Conservation (phyloP, 1,139 yeast species). For the Debaryomyces fabryi region DNA sequence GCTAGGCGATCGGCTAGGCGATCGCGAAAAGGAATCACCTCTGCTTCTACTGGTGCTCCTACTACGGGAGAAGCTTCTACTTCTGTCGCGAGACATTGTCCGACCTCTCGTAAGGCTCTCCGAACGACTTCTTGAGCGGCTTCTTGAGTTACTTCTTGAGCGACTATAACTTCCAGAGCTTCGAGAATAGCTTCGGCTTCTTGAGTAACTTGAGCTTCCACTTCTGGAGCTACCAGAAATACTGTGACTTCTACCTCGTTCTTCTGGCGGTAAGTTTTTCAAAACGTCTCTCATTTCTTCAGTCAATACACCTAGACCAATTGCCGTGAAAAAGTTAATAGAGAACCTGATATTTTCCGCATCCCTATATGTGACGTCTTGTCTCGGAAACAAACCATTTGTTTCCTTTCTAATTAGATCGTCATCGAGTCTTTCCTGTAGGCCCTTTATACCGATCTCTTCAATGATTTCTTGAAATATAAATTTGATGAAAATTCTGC, state of each 20-base stretch:
- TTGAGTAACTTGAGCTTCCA: constrained; percentile 13
- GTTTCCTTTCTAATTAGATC: constrained; percentile 48
- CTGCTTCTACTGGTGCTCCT: constrained; percentile 7
- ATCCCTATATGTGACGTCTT: constrained; percentile 40
- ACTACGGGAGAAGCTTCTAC: neutral
- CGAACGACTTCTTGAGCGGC: neutral
- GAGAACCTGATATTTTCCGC: constrained; percentile 74
- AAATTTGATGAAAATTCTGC: constrained; percentile 80
- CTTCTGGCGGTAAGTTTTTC: constrained; percentile 31
- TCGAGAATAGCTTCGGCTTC: constrained; percentile 10
- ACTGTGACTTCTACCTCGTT: constrained; percentile 21
- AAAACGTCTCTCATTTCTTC: constrained; percentile 75
- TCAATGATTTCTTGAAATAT: constrained; percentile 79
- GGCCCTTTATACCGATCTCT: constrained; percentile 64
- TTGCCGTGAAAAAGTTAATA: constrained; percentile 90
- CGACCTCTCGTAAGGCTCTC: neutral
- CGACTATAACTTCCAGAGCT: constrained; percentile 13
- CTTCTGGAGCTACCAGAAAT: constrained; percentile 12
- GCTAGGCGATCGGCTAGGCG: neutral
- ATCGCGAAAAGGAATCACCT: neutral
- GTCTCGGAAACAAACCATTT: constrained; percentile 52
- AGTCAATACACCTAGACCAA: constrained; percentile 82
- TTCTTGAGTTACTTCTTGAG: constrained; percentile 7
- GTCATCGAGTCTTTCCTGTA: constrained; percentile 55
- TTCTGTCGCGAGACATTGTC: neutral